Base-by-base conservation (phyloP, 169 alveolate genomes). In the Plasmodium adleri region DNA sequence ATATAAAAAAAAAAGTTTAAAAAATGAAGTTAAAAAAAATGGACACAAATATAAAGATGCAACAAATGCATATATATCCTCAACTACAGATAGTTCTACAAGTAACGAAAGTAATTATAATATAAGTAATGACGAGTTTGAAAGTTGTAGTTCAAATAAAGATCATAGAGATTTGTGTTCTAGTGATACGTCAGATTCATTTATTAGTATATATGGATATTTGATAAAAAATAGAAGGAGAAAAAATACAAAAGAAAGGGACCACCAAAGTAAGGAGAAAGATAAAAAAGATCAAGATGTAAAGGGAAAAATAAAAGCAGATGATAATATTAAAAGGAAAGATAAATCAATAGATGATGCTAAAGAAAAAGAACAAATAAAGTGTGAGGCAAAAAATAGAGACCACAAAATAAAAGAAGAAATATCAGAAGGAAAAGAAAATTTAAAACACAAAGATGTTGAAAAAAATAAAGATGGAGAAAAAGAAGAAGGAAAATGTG, bases 171-270 rank as follows among this genome's bases (percentile, higher is more conserved):
- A 56, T 22, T 67, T 54, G 1, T 64, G 43, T 26, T 49, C 71
- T 15, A 54, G 93, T 10, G 43, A 52, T 62, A 47, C 91, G 20
- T 26, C 83, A 15, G 86, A 88, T 22, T 75, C 88, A 17, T 75
- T 66, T 28, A 70, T 87, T 72, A 73, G 91, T 39, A 68, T 74
- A 8, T 88, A 78, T 43, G 88, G 88, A 0, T 78, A 88, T 68
- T 58, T 78, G 39, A 72, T 80, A 39, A 72, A 83, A 20, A 74
- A 64, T 74, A 60, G 58, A 60, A 63, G 66, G 39, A 62, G 74
- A 45, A 78, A 58, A 68, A 63, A 32, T 15, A 32, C 6, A 32
- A 50, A 62, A 39, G 49, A 75, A 5, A 26, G 32, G 60, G 5
- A 52, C 4, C 62, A 52, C 15, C 90, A 17, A 22, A 39, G 43